Base-by-base conservation (phyloP, 495 filamentous ascomycete species). In the Hyaloscypha variabilis region DNA sequence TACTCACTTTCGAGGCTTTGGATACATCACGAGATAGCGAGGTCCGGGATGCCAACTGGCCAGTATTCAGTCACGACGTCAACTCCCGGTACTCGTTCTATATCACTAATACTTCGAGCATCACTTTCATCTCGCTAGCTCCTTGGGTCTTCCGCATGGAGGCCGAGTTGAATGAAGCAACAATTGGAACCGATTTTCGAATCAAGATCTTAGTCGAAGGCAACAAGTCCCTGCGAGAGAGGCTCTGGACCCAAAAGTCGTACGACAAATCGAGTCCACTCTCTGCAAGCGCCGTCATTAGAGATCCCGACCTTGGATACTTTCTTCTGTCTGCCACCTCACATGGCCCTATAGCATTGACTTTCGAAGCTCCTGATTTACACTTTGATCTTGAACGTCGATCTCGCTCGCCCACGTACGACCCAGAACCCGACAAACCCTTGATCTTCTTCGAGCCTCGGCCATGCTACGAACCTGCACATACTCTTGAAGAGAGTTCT, bases 71-170 rank as follows among this genome's bases (percentile, higher is more conserved):
- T 52, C 73, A 80, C 39, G 92, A 96, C 72, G 77, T 86, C 31
- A 82, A 85, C 42, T 92, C 91, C 2, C 85, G 87, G 39, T 93
- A 95, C 72, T 84, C 85, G 3, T 90, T 95, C 73, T 95, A 89
- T 69, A 83, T 94, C 62, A 96, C 92, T 0, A 87, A 89, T 61
- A 76, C 83, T 21, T 85, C 81, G 13, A 91, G 90, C 55, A 85
- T 96, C 29, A 88, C 79, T 6, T 90, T 81, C 70, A 78, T 97
- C 57, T 91, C 88, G 1, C 76, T 96, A 60, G 76, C 83, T 6
- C 83, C 90, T 1, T 97, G 92, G 91, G 83, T 90, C 8, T 87
- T 87, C 64, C 83, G 86, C 34, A 81, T 97, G 2, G 91, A 95
- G 76, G 83, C 81, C 34, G 93, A 97, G 74, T 78, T 97, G 3